A percentile compares a stretch with the other conserved stretches of the same genome.
phyloP scores from a whole-genome alignment of 306 rosid genomes.

The Adenanthera pavonina region DNA sequence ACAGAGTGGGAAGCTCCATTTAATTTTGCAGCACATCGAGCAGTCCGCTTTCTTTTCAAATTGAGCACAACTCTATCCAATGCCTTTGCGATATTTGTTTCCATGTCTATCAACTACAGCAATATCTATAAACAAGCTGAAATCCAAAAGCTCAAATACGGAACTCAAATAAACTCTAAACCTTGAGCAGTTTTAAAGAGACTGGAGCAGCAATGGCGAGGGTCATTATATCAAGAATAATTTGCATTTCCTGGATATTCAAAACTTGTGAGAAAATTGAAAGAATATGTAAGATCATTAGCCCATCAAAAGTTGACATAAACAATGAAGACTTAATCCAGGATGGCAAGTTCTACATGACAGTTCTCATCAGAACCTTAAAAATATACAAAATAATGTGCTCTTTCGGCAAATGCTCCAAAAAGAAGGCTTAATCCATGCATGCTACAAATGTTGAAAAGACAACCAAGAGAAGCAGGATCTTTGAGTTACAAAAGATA shows the following conservation, averaged over 20 bases:
- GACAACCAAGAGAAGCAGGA: background rate
- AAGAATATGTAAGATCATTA: background rate
- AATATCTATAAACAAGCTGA: conserved; percentile 58
- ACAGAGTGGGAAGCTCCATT: conserved; percentile 48
- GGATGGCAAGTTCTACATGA: background rate
- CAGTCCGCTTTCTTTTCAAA: conserved; percentile 66
- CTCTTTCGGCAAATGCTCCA: background rate
- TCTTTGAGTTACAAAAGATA: background rate
- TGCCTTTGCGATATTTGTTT: conserved; percentile 61
- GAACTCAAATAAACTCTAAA: conserved; percentile 46
- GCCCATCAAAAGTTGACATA: background rate
- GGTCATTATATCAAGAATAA: conserved; percentile 43
- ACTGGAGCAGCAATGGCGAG: conserved; percentile 26
- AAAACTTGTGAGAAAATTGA: conserved; percentile 34
- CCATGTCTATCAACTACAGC: conserved; percentile 65
- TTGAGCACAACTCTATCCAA: conserved; percentile 59
- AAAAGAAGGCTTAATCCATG: background rate
- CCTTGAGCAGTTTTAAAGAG: conserved; percentile 43
- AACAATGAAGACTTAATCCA: background rate
- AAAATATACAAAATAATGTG: background rate
- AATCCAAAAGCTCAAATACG: conserved; percentile 52
- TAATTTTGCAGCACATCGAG: conserved; percentile 44
- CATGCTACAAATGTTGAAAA: background rate
- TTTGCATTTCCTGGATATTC: conserved; percentile 55
- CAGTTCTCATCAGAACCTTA: conserved; percentile 1